A percentile compares a stretch with the other conserved stretches of the same genome.
phyloP scores from a whole-genome alignment of 2,329 filamentous ascomycete species.

The Colletotrichum trifolii region DNA sequence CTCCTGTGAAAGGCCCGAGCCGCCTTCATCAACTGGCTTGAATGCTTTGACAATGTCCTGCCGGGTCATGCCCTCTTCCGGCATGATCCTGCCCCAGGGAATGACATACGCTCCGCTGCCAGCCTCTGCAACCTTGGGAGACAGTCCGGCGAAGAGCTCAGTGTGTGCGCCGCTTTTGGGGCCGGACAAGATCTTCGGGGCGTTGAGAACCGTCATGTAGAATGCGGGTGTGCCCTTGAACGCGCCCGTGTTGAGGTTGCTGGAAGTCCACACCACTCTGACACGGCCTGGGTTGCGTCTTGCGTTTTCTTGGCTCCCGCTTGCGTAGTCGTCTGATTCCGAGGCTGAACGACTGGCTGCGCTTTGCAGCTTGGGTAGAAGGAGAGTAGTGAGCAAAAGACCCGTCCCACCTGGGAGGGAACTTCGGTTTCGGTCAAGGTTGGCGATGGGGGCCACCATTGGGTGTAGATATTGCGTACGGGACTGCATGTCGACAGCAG shows the following conservation, averaged over 20 bases:
- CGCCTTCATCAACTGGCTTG: slow-evolving; percentile 40
- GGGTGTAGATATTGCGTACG: background rate
- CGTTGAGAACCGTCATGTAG: slow-evolving; percentile 3
- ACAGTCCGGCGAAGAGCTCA: slow-evolving; percentile 52
- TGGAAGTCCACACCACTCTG: slow-evolving; percentile 46
- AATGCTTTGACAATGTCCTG: slow-evolving; percentile 45
- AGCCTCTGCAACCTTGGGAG: slow-evolving; percentile 47
- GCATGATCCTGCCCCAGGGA: slow-evolving; percentile 43
- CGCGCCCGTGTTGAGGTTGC: slow-evolving; percentile 42
- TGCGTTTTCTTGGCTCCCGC: slow-evolving; percentile 34
- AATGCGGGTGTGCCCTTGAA: slow-evolving; percentile 30
- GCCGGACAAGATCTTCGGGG: slow-evolving; percentile 40
- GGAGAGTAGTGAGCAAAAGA: slow-evolving; percentile 49
- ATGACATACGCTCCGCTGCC: slow-evolving; percentile 44
- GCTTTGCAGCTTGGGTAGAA: slow-evolving; percentile 46
- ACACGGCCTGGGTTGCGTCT: slow-evolving; percentile 37
- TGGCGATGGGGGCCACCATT: slow-evolving; percentile 40
- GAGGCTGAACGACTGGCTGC: background rate
- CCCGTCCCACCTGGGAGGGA: slow-evolving; percentile 40
- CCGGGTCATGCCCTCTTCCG: slow-evolving; percentile 37
- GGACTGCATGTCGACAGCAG: background rate
- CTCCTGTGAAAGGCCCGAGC: slow-evolving; percentile 40
- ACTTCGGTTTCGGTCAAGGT: slow-evolving; percentile 42
- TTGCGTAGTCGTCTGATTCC: slow-evolving; percentile 33
- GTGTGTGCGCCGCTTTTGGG: slow-evolving; percentile 52